Conservation (phyloP, 208 protist genomes). For the Leishmania braziliensis region DNA sequence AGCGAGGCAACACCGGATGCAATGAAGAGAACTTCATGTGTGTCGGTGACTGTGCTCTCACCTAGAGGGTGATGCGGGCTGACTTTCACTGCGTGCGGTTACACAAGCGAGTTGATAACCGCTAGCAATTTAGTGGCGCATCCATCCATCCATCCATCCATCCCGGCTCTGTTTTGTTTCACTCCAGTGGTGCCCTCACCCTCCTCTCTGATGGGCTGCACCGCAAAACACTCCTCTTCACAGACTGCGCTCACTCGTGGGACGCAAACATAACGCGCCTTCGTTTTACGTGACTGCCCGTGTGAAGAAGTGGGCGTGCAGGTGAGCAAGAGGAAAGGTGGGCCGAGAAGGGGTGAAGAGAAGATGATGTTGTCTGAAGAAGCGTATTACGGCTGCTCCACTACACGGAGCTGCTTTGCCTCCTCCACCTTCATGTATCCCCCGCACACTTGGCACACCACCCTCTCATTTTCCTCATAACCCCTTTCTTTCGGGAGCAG, state of each 20-base stretch:
- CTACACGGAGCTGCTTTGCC: neutral
- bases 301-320: neutral
- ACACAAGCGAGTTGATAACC: neutral
- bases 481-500: conserved; percentile 5
- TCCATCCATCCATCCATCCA: neutral
- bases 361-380: neutral
- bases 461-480: conserved; percentile 5
- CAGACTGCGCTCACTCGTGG: neutral
- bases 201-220: neutral
- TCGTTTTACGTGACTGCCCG: neutral
- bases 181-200: neutral
- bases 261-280: neutral
- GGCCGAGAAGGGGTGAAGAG: neutral
- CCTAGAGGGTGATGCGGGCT: neutral
- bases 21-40: neutral
- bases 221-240: neutral
- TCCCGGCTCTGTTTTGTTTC: neutral
- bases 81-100: neutral
- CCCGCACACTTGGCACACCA: neutral
- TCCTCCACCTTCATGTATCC: neutral
- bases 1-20: neutral
- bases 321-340: neutral
- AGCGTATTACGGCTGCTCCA: neutral
- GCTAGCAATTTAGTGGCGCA: neutral
- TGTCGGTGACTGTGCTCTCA: neutral